phyloP scores from a whole-genome alignment of 2,329 filamentous ascomycete species.

The Teratosphaeria gauchensis region DNA sequence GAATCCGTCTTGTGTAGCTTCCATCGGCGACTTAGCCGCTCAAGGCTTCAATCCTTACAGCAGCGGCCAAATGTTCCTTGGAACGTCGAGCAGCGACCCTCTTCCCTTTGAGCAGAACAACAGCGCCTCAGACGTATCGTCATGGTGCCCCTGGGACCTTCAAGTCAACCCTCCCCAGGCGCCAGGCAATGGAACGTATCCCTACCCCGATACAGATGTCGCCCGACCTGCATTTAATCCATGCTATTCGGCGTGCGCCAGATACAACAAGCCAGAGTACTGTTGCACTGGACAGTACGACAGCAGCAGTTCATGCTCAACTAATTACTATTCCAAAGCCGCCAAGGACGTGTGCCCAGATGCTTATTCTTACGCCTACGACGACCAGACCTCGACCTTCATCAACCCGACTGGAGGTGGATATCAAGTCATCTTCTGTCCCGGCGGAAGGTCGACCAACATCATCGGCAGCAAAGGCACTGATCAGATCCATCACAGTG shows the following conservation, averaged over 20 bases:
- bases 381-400: conserved; percentile 49
- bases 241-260: conserved; percentile 67
- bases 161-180: conserved; percentile 58
- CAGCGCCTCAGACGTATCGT: conserved; percentile 47
- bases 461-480: conserved; percentile 20
- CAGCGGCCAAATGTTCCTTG: conserved; percentile 44
- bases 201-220: conserved; percentile 69
- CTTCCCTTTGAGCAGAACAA: conserved; percentile 56
- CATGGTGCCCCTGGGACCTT: conserved; percentile 75
- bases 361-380: conserved; percentile 67
- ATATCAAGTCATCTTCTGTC: conserved; percentile 73
- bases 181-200: conserved; percentile 66
- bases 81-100: conserved; percentile 56
- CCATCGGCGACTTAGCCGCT: conserved; percentile 47
- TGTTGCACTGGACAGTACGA: conserved; percentile 67
- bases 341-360: conserved; percentile 74
- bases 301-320: conserved; percentile 53
- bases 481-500: background rate
- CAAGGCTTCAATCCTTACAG: conserved; percentile 39
- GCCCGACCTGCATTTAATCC: conserved; percentile 64
- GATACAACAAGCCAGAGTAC: conserved; percentile 55
- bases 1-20: conserved; percentile 68
- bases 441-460: conserved; percentile 43
- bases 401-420: conserved; percentile 56
- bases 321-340: conserved; percentile 56